Conservation (phyloP, 2,329 filamentous ascomycete species). For the Aspergillus oerlinghausenensis region DNA sequence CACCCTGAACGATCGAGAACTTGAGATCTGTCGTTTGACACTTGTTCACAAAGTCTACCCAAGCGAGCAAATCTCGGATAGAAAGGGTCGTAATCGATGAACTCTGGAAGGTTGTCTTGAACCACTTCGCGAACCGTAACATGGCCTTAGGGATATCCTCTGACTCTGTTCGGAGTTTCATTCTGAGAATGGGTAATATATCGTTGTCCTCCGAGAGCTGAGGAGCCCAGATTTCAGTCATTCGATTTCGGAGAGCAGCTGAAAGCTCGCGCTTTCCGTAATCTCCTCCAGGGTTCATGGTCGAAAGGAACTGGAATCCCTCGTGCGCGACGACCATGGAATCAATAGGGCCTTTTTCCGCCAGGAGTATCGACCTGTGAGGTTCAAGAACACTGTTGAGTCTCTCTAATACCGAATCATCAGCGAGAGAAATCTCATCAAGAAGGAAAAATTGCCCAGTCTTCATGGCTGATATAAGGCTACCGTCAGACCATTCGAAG, state of each 20-base stretch:
- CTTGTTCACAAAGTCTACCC: constrained; percentile 87
- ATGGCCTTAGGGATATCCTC: constrained; percentile 62
- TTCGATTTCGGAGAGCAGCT: constrained; percentile 87
- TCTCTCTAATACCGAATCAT: constrained; percentile 93
- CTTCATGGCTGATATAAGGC: constrained; percentile 89
- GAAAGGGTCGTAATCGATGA: constrained; percentile 75
- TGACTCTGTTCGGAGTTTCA: constrained; percentile 61
- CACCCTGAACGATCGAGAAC: constrained; percentile 69
- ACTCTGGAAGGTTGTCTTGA: constrained; percentile 72
- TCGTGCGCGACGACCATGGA: constrained; percentile 70
- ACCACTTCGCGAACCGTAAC: constrained; percentile 88
- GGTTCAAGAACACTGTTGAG: constrained; percentile 96
- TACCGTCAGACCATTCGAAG: constrained; percentile 96
- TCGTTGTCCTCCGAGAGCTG: constrained; percentile 79
- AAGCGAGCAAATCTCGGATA: constrained; percentile 85
- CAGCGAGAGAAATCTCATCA: constrained; percentile 95
- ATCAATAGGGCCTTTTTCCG: constrained; percentile 85
- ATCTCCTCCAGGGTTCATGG: constrained; percentile 98
- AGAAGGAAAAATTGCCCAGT: constrained; percentile 85
- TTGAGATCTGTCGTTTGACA: constrained; percentile 47
- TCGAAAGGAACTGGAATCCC: constrained; percentile 93
- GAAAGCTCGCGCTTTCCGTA: constrained; percentile 98
- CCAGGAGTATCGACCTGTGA: constrained; percentile 76
- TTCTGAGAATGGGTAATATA: constrained; percentile 76
- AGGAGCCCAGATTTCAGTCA: constrained; percentile 98